Percentiles rank a stretch among this genome's conserved stretches.
Conservation (phyloP, 345 rosid genomes). For the Hypericum perforatum region DNA sequence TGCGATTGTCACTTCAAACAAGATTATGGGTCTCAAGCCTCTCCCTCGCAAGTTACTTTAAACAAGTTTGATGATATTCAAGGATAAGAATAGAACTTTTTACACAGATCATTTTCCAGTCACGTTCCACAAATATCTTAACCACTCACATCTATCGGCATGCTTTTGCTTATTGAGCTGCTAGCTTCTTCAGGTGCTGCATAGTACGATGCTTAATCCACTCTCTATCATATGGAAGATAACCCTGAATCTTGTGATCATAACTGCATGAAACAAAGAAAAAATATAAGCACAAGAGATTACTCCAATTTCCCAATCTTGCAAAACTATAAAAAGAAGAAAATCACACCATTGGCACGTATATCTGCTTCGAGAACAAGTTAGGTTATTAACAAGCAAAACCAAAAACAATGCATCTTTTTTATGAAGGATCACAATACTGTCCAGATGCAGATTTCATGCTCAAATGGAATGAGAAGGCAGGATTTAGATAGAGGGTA, state of each 20-base stretch:
- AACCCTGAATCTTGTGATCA: slow-evolving; percentile 58
- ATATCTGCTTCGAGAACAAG: too few relatives aligned
- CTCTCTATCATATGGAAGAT: slow-evolving; percentile 74
- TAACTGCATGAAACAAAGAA: slow-evolving; percentile 34
- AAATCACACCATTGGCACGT: background rate
- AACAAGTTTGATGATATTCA: too few relatives aligned
- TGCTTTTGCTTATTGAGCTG: slow-evolving; percentile 6
- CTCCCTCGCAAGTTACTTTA: too few relatives aligned
- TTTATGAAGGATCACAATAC: background rate
- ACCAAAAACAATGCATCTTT: too few relatives aligned
- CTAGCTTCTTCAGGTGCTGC: slow-evolving; percentile 71
- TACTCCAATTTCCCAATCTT: slow-evolving; percentile 7
- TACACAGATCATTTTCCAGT: too few relatives aligned
- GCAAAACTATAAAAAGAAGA: background rate
- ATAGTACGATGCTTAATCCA: slow-evolving; percentile 78
- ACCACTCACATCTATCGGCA: too few relatives aligned
- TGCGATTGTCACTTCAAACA: too few relatives aligned
- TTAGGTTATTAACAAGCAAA: too few relatives aligned
- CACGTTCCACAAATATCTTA: too few relatives aligned
- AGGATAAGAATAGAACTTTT: too few relatives aligned
- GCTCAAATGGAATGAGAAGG: background rate
- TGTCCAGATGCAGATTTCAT: background rate
- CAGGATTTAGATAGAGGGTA: slow-evolving; percentile 22
- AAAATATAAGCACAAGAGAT: background rate
- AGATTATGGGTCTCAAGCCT: too few relatives aligned